A percentile compares a stretch with the other conserved stretches of the same genome.
Evolutionary conservation across 257 asterid genomes (phyloP).

Genomic region (Solanum sparsipilum): DNA sequence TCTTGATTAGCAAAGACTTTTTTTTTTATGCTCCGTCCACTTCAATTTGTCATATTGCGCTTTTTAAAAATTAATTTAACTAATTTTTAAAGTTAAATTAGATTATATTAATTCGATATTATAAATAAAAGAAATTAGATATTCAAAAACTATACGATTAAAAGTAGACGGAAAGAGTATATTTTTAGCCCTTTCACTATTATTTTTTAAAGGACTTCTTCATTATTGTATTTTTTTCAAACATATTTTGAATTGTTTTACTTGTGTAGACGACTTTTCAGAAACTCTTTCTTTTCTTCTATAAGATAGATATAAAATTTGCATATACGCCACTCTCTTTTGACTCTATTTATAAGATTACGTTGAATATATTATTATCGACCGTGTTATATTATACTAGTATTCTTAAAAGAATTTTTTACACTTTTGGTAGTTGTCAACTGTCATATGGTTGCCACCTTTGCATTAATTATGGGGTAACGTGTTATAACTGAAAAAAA

Average conservation of each 20-base stretch:
- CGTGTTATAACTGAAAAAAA: not conserved
- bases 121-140: no score
- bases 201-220: not conserved
- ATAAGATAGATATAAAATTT: no score
- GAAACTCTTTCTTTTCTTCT: not conserved
- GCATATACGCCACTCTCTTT: not conserved
- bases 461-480: not conserved
- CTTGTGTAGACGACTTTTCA: not conserved
- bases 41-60: accelerated
- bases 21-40: accelerated
- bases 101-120: no score
- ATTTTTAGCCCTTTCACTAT: not conserved
- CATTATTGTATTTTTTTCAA: not conserved
- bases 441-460: not conserved
- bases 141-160: no score
- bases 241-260: not conserved
- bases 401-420: not conserved
- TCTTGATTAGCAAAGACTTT: not conserved
- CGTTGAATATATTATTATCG: not conserved
- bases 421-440: not conserved
- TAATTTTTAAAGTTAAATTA: no score
- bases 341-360: not conserved
- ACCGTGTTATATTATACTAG: not conserved
- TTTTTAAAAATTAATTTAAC: accelerated
- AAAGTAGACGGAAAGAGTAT: not conserved